Evolutionary conservation across 345 rosid genomes (phyloP), one percentile per base, ranked within the genome.

Genomic region (Acer negundo): DNA sequence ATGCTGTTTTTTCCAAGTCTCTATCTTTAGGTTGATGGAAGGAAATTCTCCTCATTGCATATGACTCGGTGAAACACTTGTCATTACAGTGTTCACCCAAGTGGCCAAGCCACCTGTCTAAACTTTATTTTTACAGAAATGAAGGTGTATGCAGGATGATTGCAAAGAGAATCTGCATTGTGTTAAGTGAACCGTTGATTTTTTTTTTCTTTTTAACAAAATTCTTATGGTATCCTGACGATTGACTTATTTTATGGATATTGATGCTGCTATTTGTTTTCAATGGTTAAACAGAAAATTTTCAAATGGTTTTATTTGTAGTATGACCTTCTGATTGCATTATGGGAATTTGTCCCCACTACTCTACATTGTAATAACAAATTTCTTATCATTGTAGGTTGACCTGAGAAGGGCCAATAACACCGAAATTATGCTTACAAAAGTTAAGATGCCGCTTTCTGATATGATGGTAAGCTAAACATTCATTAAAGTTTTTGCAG

Each of bases 351-450:
- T 68, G n/a, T 44, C 76, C 13, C 10, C 10, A 7, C 22, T 11
- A 35, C 46, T 31, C 19, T 23, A 16, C 38, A 42, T 69, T 77
- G 70, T 42, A 46, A 28, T 70, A 13, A 59, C 59, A 47, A 55
- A 2, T n/a, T 51, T 83, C 62, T 72, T 78, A 11, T 78, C 40
- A 53, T 77, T 89, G 80, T 84, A 97, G 99, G 73, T 97, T 82
- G 99, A 97, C 70, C 84, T 97, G 80, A 87, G 99, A 82, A 93
- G 99, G 87, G 98, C 99, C 80, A 88, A 97, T 82, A 97, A 97
- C 90, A 97, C 98, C 64, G 98, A 97, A 88, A 96, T 96, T 79
- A 96, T 97, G 99, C 99, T 97, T 79, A 97, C 99, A 59, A 97
- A 97, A 89, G 97, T 97, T 62, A 97, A 97, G 90, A 97, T 97